phyloP scores from a whole-genome alignment of 2,329 filamentous ascomycete genomes.

The Colletotrichum noveboracense region DNA sequence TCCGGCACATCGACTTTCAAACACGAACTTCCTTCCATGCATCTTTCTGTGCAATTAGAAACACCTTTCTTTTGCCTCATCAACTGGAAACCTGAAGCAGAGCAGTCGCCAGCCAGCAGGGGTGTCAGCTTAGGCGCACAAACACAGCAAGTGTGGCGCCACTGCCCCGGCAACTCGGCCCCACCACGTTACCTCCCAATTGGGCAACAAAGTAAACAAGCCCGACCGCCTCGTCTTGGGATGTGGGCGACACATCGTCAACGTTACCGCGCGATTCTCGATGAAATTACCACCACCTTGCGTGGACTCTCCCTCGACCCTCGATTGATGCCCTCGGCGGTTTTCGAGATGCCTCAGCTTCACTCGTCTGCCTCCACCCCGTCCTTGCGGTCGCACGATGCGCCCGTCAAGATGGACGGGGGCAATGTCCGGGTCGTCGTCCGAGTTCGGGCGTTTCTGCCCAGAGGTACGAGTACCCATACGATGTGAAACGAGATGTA shows the following conservation, averaged over 20 bases:
- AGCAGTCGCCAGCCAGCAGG: background rate
- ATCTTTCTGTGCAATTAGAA: background rate
- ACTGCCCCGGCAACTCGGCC: slow-evolving; percentile 24
- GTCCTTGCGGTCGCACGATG: slow-evolving; percentile 76
- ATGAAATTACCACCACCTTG: slow-evolving; percentile 44
- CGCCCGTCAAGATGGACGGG: slow-evolving; percentile 64
- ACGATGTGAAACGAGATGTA: background rate
- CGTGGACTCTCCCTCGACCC: slow-evolving; percentile 46
- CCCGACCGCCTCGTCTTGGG: slow-evolving; percentile 18
- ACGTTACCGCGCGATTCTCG: slow-evolving; percentile 44
- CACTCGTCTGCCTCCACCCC: slow-evolving; percentile 79
- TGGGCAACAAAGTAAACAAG: slow-evolving; percentile 25
- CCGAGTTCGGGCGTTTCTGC: slow-evolving; percentile 79
- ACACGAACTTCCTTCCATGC: background rate
- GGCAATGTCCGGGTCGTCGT: slow-evolving; percentile 86
- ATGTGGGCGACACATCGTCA: slow-evolving; percentile 31
- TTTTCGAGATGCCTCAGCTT: slow-evolving; percentile 40
- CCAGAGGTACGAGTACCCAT: slow-evolving; percentile 67
- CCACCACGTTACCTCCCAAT: slow-evolving; percentile 20
- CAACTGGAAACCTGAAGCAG: background rate
- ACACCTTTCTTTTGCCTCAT: background rate
- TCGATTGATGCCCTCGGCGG: slow-evolving; percentile 50
- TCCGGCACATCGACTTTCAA: background rate
- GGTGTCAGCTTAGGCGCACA: background rate
- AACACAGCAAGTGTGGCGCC: slow-evolving; percentile 17